Base-by-base conservation (phyloP, 192 early-diverging fungal genomes). In the Backusella tuberculispora region DNA sequence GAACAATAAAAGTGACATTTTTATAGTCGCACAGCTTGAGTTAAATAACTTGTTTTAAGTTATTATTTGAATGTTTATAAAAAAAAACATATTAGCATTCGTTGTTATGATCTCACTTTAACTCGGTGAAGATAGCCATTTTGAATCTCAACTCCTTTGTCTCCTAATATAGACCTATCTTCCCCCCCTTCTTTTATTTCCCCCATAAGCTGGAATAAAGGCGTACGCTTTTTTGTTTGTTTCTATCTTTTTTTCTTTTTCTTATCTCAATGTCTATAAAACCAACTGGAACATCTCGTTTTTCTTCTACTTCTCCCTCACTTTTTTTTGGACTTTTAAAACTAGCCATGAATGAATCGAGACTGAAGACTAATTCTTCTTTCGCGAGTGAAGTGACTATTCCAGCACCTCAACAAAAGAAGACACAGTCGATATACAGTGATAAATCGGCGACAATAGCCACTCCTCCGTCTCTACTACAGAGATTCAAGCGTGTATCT, bases 271-370 rank as follows among this genome's bases (percentile, higher is more conserved):
- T 60, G 53, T 26, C 53, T 60, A 60, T 60, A 60, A 60, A 60
- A 60, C 53, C 53, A 60, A 26, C 53, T 26, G 21, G 53, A 60
- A 60, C 53, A 24, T 60, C 24, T 12, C 53, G 53, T 60, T 60
- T 24, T 60, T 60, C 53, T 60, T 60, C 53, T 60, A 60, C 53
- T 12, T 60, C 53, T 63, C 43, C 74, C 29, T 75, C 74, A 37
- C 74, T 75, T 48, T 75, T 75, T 47, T 68, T 75, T 50, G 66
- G 74, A 50, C 56, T 75, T 29, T 75, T 75, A 24, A 75, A 65
- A 69, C 17, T 75, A 42, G 46, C 66, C 46, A 75, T 75, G 74
- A 75, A 67, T 69, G 74, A 75, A 40, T 75, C 74, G 14, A 66
- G 47, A 37, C 45, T 75, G 24, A 75, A 75, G 45, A 47, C 73